A percentile compares a stretch with the other conserved stretches of the same genome.
Conservation (phyloP, 768 basidiomycete species). For the Kockovaella imperatae region DNA sequence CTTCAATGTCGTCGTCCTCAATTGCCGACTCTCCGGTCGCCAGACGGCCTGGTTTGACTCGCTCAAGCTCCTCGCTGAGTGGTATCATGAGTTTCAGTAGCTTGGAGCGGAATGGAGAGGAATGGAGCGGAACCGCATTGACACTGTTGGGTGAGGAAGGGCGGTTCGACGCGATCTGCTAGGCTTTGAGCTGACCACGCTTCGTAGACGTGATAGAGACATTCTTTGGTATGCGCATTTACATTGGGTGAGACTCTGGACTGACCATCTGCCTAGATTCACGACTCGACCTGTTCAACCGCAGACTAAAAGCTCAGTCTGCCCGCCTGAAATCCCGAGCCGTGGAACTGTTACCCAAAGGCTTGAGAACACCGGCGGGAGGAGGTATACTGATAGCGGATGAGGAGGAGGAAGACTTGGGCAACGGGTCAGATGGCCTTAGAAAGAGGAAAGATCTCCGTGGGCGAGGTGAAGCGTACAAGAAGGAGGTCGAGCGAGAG, state of each 20-base stretch:
- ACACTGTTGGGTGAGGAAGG: constrained; percentile 65
- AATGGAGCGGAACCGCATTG: constrained; percentile 59
- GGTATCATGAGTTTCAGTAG: constrained; percentile 12
- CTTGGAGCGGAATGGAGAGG: constrained; percentile 51
- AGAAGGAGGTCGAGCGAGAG: constrained; percentile 77
- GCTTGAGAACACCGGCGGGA: constrained; percentile 34
- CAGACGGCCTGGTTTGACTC: constrained; percentile 6
- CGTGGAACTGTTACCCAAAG: constrained; percentile 66
- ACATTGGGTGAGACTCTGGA: not conserved
- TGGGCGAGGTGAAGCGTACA: constrained; percentile 52
- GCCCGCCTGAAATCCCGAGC: constrained; percentile 74
- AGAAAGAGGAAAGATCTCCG: constrained; percentile 49
- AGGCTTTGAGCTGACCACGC: constrained; percentile 2
- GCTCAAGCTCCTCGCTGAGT: constrained; percentile 12
- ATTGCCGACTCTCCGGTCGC: not conserved
- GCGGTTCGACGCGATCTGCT: not conserved
- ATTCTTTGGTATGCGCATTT: constrained; percentile 53
- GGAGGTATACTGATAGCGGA: constrained; percentile 24
- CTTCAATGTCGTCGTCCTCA: no score
- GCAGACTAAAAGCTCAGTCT: constrained; percentile 76
- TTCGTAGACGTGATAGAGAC: constrained; percentile 96
- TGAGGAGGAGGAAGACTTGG: constrained; percentile 12
- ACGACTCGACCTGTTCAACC: constrained; percentile 54
- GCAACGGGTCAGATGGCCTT: constrained; percentile 36
- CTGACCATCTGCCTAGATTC: constrained; percentile 52